Conservation (phyloP, 2,329 filamentous ascomycete genomes). For the Aspergillus candidus region DNA sequence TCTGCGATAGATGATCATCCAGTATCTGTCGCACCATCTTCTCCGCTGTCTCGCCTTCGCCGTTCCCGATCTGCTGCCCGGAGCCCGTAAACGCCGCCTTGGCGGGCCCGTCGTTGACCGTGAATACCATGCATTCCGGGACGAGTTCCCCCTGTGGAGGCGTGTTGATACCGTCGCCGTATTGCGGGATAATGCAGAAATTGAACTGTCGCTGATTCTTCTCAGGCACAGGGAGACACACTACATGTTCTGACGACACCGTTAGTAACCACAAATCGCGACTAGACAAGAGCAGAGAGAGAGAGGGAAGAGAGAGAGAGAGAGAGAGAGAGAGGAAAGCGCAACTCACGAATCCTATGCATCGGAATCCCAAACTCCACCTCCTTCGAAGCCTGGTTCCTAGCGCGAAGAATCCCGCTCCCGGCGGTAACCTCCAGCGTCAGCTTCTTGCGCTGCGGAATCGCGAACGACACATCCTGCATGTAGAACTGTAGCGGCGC, state of each 20-base stretch:
- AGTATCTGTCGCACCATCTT: conserved; percentile 40
- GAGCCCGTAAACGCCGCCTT: conserved; percentile 41
- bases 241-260: conserved; percentile 44
- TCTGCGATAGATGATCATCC: conserved; percentile 43
- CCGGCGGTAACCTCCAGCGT: conserved; percentile 50
- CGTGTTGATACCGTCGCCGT: conserved; percentile 45
- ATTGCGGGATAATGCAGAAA: conserved; percentile 54
- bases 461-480: conserved; percentile 54
- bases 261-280: not conserved
- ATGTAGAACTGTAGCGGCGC: conserved; percentile 40
- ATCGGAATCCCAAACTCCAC: conserved; percentile 50
- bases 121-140: conserved; percentile 56
- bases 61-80: conserved; percentile 40
- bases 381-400: conserved; percentile 45
- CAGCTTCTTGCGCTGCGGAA: conserved; percentile 60
- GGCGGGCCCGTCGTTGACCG: conserved; percentile 49
- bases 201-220: conserved; percentile 59
- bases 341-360: conserved; percentile 43
- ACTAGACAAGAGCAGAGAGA: not conserved
- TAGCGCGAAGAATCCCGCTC: conserved; percentile 41
- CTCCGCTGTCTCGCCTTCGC: conserved; percentile 43
- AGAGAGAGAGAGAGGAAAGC: not conserved
- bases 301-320: not conserved
- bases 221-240: conserved; percentile 59
- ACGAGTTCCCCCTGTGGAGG: conserved; percentile 37